phyloP scores from a whole-genome alignment of 2,329 filamentous ascomycete species.

The Ustilaginoidea virens region DNA sequence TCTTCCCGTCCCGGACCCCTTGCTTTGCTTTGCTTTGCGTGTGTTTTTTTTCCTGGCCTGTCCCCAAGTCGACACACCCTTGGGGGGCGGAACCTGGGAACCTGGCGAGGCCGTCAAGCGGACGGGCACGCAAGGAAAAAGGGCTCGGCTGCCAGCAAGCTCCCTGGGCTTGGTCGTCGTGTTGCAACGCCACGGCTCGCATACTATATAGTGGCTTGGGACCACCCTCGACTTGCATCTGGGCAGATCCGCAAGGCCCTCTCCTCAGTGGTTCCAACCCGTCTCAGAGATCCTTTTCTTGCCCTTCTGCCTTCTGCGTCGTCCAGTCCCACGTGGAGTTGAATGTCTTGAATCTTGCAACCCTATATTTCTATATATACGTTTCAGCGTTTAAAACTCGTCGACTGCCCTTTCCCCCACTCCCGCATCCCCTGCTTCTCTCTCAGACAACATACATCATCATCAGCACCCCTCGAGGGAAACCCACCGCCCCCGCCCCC shows the following conservation, averaged over 20 bases:
- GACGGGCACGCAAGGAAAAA: no score
- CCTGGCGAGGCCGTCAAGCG: no score
- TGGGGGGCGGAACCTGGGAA: no score
- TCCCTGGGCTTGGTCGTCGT: no score
- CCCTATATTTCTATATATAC: background rate
- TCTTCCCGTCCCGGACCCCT: background rate
- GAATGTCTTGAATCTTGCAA: background rate
- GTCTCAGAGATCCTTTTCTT: constrained; percentile 1
- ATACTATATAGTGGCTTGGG: constrained; percentile 5
- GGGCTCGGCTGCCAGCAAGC: no score
- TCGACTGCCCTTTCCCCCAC: background rate
- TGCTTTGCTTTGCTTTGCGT: background rate
- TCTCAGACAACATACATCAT: background rate
- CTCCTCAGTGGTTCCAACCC: no score
- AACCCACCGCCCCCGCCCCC: no score
- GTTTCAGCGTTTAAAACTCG: background rate
- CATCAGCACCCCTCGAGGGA: background rate
- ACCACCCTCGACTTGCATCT: constrained; percentile 2
- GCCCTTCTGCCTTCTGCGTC: background rate
- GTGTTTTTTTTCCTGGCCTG: no score
- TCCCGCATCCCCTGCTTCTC: background rate
- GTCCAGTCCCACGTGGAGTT: constrained; percentile 1
- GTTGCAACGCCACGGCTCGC: constrained; percentile 1
- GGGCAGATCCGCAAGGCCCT: no score
- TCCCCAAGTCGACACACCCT: no score